These are phyloP conservation scores for Rhizopogon vinicolor DNA, from an alignment of 768 basidiomycete species.

Conservation along the genomic window DNA sequence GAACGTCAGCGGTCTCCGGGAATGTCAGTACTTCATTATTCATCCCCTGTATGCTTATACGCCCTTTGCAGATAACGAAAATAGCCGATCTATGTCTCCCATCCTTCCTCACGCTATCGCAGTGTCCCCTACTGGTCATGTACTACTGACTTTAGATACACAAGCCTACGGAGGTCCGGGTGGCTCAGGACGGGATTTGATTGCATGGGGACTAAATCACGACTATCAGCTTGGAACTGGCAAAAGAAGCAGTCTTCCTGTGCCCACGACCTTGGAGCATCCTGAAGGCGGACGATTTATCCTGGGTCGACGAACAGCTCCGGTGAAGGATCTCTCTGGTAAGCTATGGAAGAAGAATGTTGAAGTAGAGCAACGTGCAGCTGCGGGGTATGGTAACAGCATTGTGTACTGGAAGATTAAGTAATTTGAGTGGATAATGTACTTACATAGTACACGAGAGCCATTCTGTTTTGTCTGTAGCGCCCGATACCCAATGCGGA, in stretches of 20 bases:
- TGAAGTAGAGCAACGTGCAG: conserved; percentile 59
- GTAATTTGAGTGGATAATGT: neutral
- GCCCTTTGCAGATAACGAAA: conserved; percentile 55
- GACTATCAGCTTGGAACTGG: conserved; percentile 76
- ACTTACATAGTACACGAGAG: neutral
- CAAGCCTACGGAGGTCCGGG: conserved; percentile 40
- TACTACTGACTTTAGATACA: conserved; percentile 70
- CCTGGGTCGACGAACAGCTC: conserved; percentile 46
- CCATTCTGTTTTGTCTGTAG: no score
- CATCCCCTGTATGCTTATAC: conserved; percentile 4
- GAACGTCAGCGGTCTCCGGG: conserved; percentile 76
- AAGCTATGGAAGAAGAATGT: conserved; percentile 55
- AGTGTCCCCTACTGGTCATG: conserved; percentile 73
- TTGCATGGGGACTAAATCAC: conserved; percentile 71
- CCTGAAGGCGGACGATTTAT: conserved; percentile 56
- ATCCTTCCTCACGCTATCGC: conserved; percentile 59
- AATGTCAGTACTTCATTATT: conserved; percentile 54
- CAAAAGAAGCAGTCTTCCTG: conserved; percentile 52
- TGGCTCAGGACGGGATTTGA: conserved; percentile 56
- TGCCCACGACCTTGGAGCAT: conserved; percentile 48
- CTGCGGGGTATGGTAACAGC: conserved; percentile 60
- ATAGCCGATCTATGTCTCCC: conserved; percentile 51
- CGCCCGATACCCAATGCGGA: no score
- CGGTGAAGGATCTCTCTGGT: conserved; percentile 57
- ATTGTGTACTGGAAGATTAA: conserved; percentile 67